Evolutionary conservation across 1,284 basidiomycete genomes (phyloP).

Genomic region (Heterobasidion parviporum): DNA sequence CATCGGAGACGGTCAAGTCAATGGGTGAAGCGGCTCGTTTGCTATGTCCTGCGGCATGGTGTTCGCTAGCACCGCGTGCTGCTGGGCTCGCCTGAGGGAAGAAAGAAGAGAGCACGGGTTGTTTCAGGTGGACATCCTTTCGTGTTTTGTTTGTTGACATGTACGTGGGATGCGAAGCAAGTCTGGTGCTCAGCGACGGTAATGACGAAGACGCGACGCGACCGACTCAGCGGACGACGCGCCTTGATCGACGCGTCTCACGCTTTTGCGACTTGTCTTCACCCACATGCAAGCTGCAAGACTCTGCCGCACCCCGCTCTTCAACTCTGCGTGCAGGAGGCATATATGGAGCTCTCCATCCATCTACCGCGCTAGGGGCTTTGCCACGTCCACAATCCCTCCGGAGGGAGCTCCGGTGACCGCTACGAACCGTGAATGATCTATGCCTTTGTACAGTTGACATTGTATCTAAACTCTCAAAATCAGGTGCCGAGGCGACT

Average conservation of each 20-base stretch:
- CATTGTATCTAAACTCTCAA: neutral
- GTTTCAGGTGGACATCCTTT: conserved; percentile 13
- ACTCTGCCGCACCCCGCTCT: neutral
- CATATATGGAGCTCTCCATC: neutral
- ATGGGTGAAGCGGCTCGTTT: conserved; percentile 34
- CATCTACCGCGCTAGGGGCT: neutral
- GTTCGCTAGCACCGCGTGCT: neutral
- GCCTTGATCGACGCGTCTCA: neutral
- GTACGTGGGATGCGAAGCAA: neutral
- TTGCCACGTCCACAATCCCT: neutral
- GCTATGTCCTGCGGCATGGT: conserved; percentile 16
- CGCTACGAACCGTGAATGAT: conserved; percentile 22
- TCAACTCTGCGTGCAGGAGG: neutral
- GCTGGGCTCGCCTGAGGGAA: conserved; percentile 28
- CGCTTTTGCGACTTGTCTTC: neutral
- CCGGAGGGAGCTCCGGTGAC: conserved; percentile 13
- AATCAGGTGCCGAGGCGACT: conserved; percentile 77
- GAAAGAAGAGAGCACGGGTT: conserved; percentile 48
- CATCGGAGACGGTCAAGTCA: conserved; percentile 42
- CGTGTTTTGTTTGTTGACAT: conserved; percentile 1
- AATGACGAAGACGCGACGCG: neutral
- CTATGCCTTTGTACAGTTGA: neutral
- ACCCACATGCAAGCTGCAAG: neutral
- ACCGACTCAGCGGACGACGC: neutral
- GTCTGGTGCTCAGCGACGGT: neutral